phyloP scores from a whole-genome alignment of 345 rosid species.

The Abelmoschus esculentus region DNA sequence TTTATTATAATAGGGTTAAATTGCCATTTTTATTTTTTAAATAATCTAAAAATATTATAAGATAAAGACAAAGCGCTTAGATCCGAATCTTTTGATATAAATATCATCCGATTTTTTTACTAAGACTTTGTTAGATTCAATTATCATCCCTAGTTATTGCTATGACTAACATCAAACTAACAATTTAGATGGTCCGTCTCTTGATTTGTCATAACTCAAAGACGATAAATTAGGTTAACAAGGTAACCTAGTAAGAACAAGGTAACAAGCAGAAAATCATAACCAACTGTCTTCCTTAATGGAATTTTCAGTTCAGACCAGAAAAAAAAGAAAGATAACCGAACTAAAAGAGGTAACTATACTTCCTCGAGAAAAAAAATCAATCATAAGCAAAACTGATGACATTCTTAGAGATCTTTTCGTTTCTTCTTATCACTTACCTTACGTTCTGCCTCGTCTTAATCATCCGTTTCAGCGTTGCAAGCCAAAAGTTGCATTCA shows the following conservation, averaged over 20 bases:
- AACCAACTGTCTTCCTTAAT: background rate
- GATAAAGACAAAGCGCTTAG: no score
- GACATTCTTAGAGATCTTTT: background rate
- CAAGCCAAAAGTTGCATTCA: constrained; percentile 97
- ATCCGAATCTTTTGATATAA: no score
- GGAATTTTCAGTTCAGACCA: background rate
- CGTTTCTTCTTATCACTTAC: constrained; percentile 24
- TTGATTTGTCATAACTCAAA: no score
- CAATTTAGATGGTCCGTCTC: no score
- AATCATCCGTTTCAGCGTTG: constrained; percentile 89
- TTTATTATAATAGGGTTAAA: no score
- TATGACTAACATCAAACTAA: no score
- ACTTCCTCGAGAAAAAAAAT: constrained; percentile 14
- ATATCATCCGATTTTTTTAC: no score
- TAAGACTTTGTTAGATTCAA: no score
- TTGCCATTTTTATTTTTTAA: no score
- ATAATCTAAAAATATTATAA: no score
- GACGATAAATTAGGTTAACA: no score
- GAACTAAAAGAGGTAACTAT: constrained; percentile 15
- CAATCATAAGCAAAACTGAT: background rate
- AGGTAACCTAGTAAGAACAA: background rate
- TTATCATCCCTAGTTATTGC: no score
- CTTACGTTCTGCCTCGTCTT: constrained; percentile 79
- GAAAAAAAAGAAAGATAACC: background rate
- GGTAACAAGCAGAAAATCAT: background rate